These are phyloP conservation scores for Fragaria ananassa DNA, from an alignment of 306 rosid genomes.

Conservation along the genomic window DNA sequence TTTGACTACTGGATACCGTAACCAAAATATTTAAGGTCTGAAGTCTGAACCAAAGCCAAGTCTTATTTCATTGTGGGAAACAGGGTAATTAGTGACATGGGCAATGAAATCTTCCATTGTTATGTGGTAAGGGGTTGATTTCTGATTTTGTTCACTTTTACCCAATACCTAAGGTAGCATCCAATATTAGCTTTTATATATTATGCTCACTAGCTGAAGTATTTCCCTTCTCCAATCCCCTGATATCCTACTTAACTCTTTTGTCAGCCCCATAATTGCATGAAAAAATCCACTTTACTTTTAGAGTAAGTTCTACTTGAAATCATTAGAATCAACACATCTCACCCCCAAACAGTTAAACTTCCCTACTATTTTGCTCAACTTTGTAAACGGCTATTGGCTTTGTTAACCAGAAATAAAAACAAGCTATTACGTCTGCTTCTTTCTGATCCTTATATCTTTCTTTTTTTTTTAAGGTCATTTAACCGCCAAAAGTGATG, in stretches of 20 bases:
- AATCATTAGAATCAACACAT: neutral
- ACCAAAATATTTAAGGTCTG: neutral
- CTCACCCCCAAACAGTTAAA: neutral
- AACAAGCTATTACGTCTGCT: neutral
- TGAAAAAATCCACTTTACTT: too few relatives aligned
- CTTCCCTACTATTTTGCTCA: neutral
- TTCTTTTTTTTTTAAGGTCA: constrained; percentile 57
- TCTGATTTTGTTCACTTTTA: too few relatives aligned
- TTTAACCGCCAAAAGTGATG: constrained; percentile 82
- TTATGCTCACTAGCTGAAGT: neutral
- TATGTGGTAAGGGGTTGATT: neutral
- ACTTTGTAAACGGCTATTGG: neutral
- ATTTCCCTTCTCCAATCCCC: neutral
- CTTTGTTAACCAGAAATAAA: neutral
- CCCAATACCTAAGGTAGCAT: too few relatives aligned
- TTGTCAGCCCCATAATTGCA: too few relatives aligned
- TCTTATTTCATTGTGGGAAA: neutral
- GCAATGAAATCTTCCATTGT: neutral
- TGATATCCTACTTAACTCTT: too few relatives aligned
- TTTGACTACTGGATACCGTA: neutral
- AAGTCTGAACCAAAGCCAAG: neutral
- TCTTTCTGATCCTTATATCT: constrained; percentile 26
- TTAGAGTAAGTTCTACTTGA: too few relatives aligned
- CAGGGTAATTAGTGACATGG: neutral
- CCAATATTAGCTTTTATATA: neutral